Evolutionary conservation across 805 yeast species (phyloP), one percentile per base, ranked within the genome.

Genomic region (Pichia paraexigua): DNA sequence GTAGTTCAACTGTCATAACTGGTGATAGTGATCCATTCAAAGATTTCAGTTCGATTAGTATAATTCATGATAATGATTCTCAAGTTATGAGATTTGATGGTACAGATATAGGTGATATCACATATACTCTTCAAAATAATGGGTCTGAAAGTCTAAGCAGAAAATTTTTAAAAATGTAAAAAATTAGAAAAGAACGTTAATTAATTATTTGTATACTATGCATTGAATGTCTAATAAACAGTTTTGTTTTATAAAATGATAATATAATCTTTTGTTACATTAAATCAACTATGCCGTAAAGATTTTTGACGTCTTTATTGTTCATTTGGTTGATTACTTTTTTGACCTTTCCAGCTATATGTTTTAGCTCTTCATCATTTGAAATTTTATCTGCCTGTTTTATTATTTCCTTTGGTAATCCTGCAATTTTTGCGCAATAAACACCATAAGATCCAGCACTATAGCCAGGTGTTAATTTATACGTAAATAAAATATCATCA

Each of bases 21-120:
- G 53, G 49, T 10, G 58, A 55, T 4, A 64, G 62, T 27, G 96
- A 90, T 66, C 97, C 97, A 2, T 90, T 90, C 66, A 85, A 81
- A 47, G 80, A 82, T 61, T 90, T 90, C 69, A 87, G 83, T 62
- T 89, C 97, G 0, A 86, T 90, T 65, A 88, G 96, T 8, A 73
- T 90, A 59, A 86, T 87, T 60, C 90, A 88, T 63, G 88, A 82
- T 45, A 73, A 72, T 43, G 74, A 70, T 45, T 75, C 71, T 30
- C 72, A 77, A 43, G 69, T 76, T 5, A 71, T 77, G 63, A 65
- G 74, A 5, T 82, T 78, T 57, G 80, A 65, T 40, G 73, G 71
- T 27, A 64, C 67, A 1, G 78, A 74, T 46, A 60, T 77, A 47
- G 77, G 83, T 12, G 78, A 78, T 57, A 77, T 80, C n/a, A 73